Conservation (phyloP, 768 basidiomycete genomes). For the Gautieria morchelliformis region DNA sequence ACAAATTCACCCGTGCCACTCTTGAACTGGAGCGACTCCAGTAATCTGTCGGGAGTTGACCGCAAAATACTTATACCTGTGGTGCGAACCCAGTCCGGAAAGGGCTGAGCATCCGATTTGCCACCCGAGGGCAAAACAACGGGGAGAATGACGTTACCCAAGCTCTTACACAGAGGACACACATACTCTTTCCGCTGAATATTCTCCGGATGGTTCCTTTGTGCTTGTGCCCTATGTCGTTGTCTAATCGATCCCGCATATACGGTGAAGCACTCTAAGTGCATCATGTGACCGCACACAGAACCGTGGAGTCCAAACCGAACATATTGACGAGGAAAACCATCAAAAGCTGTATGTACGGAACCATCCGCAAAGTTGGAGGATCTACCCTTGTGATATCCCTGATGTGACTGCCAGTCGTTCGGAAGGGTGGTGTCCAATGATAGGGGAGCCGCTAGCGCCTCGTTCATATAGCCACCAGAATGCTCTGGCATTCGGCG, state of each 20-base stretch:
- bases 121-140: conserved; percentile 45
- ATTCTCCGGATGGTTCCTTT: conserved; percentile 89
- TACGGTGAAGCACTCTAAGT: conserved; percentile 85
- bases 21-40: conserved; percentile 66
- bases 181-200: conserved; percentile 92
- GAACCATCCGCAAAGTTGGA: background rate
- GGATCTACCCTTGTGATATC: conserved; percentile 18
- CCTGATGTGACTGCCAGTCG: conserved; percentile 17
- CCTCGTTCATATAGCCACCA: conserved; percentile 56
- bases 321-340: conserved; percentile 59
- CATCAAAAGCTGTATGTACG: conserved; percentile 42
- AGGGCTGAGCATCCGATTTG: conserved; percentile 37
- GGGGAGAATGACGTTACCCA: conserved; percentile 91
- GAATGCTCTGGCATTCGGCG: conserved; percentile 63
- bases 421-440: conserved; percentile 44
- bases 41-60: conserved; percentile 60
- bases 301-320: conserved; percentile 83
- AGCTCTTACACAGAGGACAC: conserved; percentile 93
- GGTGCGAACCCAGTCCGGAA: conserved; percentile 84
- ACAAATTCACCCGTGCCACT: conserved; percentile 84
- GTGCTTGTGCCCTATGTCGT: conserved; percentile 80
- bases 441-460: conserved; percentile 49
- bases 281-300: conserved; percentile 96
- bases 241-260: conserved; percentile 82
- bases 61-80: conserved; percentile 86